Percentiles rank a stretch among this genome's conserved stretches.
phyloP scores from a whole-genome alignment of 306 rosid species.

The Heteromeles arbutifolia region DNA sequence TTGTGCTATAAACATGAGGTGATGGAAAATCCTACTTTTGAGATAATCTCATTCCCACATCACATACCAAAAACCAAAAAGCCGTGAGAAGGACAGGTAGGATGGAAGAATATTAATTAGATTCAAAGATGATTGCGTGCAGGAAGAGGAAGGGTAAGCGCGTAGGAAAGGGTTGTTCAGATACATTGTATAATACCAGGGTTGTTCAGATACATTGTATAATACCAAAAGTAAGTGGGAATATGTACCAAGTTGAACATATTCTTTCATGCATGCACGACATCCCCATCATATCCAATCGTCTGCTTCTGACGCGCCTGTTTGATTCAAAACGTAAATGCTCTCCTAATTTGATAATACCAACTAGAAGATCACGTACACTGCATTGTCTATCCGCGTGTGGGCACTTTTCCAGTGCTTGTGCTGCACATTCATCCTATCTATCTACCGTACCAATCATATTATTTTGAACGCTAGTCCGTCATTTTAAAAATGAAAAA shows the following conservation, averaged over 20 bases:
- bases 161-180: not conserved
- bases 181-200: conserved; percentile 26
- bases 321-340: not conserved
- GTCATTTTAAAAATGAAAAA: too few relatives aligned
- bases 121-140: not conserved
- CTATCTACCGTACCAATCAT: not conserved
- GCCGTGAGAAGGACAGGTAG: not conserved
- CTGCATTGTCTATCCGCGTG: not conserved
- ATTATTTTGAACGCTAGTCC: too few relatives aligned
- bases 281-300: conserved; percentile 23
- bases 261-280: not conserved
- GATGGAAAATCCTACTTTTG: fast-evolving
- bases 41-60: too few relatives aligned
- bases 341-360: not conserved
- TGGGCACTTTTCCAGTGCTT: not conserved
- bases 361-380: not conserved
- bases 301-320: conserved; percentile 8
- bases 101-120: not conserved
- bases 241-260: conserved; percentile 20
- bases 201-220: conserved; percentile 27
- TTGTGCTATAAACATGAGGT: fast-evolving
- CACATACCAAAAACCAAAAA: not conserved
- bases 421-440: not conserved
- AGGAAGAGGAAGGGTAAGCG: conserved; percentile 8
- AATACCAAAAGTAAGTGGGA: not conserved